Percentiles rank a stretch among this genome's conserved stretches.
phyloP scores from a whole-genome alignment of 2,329 filamentous ascomycete genomes.

The Lasiodiplodia sp. region DNA sequence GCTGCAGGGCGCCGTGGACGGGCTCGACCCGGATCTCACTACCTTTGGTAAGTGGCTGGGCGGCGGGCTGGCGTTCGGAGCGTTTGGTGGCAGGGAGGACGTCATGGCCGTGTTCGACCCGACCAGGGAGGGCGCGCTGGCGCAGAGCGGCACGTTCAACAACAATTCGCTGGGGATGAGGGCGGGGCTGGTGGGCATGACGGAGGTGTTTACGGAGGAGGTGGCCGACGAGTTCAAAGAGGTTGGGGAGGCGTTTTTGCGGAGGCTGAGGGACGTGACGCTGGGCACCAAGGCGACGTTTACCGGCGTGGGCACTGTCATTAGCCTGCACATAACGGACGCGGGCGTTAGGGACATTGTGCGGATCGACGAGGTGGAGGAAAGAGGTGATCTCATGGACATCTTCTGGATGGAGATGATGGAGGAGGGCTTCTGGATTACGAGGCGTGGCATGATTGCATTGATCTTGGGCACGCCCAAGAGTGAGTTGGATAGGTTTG shows the following conservation, averaged over 20 bases:
- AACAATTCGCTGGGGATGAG: conserved; percentile 70
- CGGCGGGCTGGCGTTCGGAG: conserved; percentile 71
- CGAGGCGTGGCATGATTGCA: conserved; percentile 45
- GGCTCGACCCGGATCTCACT: conserved; percentile 65
- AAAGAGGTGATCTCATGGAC: conserved; percentile 41
- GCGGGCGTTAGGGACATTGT: conserved; percentile 40
- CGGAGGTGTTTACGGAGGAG: conserved; percentile 46
- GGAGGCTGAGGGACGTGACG: conserved; percentile 37
- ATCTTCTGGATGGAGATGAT: conserved; percentile 49
- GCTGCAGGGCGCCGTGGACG: conserved; percentile 47
- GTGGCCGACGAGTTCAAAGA: conserved; percentile 40
- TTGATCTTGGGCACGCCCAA: conserved; percentile 45
- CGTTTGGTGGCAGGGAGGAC: conserved; percentile 67
- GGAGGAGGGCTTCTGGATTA: conserved; percentile 47
- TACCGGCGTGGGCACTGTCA: conserved; percentile 46
- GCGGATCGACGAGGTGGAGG: conserved; percentile 38
- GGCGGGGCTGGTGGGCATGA: conserved; percentile 56
- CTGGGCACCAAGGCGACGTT: conserved; percentile 46
- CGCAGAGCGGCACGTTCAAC: conserved; percentile 71
- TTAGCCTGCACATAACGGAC: conserved; percentile 47
- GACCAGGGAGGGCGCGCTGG: conserved; percentile 48
- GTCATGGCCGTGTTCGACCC: conserved; percentile 68
- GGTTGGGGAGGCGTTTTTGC: conserved; percentile 42
- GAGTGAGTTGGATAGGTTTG: conserved; percentile 45
- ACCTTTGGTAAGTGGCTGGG: conserved; percentile 73